phyloP scores from a whole-genome alignment of 2,329 filamentous ascomycete genomes.

The Colletotrichum tofieldiae region DNA sequence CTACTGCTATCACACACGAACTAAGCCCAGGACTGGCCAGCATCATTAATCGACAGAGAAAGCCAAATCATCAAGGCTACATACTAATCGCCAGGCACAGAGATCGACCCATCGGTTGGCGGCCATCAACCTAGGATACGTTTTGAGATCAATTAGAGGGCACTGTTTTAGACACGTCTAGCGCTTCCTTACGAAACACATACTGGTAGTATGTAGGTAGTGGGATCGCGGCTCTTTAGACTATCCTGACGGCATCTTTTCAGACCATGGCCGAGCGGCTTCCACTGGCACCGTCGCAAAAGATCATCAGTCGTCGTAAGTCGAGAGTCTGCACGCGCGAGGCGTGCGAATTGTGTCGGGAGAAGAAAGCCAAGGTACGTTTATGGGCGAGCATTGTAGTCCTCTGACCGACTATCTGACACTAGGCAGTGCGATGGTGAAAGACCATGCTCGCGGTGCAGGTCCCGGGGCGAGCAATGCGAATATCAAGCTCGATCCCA shows the following conservation, averaged over 20 bases:
- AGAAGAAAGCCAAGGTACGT: slow-evolving; percentile 20
- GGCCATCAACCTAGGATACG: too few relatives aligned
- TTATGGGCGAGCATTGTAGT: not conserved
- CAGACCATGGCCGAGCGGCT: not conserved
- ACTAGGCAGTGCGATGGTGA: slow-evolving; percentile 24
- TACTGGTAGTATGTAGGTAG: not conserved
- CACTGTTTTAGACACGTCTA: not conserved
- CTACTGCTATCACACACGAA: not conserved
- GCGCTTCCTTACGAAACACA: too few relatives aligned
- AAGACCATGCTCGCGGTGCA: slow-evolving; percentile 26
- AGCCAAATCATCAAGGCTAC: not conserved
- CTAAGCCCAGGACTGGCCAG: not conserved
- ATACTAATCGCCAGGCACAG: too few relatives aligned
- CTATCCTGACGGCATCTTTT: too few relatives aligned
- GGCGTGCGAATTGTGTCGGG: slow-evolving; percentile 17
- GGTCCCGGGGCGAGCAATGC: slow-evolving; percentile 9
- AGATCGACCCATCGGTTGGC: too few relatives aligned
- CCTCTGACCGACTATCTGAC: not conserved
- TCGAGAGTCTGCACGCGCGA: slow-evolving; percentile 3
- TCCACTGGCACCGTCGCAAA: not conserved
- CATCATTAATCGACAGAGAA: not conserved
- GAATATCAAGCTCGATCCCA: slow-evolving; percentile 3
- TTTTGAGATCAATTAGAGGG: rapidly evolving
- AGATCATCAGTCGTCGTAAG: not conserved
- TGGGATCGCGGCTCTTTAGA: too few relatives aligned